These are phyloP conservation scores for Hirsutella rhossiliensis DNA, from an alignment of 2,329 filamentous ascomycete species.

Conservation along the genomic window DNA sequence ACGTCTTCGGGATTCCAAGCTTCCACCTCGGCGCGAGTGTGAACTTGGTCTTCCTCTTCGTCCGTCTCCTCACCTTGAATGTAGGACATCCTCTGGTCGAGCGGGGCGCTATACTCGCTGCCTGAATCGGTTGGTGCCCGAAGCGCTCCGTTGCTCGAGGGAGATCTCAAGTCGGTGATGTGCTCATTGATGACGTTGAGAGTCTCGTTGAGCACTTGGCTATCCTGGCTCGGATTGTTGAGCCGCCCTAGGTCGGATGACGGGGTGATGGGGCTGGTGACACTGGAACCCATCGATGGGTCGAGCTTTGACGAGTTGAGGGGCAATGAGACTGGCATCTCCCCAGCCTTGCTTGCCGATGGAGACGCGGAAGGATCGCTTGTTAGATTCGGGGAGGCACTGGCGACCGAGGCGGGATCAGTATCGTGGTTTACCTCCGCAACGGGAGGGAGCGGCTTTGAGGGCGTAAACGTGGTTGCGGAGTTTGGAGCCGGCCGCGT, in stretches of 20 bases:
- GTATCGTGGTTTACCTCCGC: conserved; percentile 17
- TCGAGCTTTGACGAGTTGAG: conserved; percentile 27
- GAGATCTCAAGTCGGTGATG: conserved; percentile 69
- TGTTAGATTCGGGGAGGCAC: conserved; percentile 13
- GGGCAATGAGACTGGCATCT: conserved; percentile 28
- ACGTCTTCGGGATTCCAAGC: conserved; percentile 72
- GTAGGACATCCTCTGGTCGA: conserved; percentile 71
- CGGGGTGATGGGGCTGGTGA: conserved; percentile 15
- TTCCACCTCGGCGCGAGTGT: conserved; percentile 61
- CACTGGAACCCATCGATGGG: conserved; percentile 13
- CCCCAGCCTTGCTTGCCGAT: conserved; percentile 19
- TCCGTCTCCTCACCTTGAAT: conserved; percentile 93
- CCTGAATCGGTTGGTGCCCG: conserved; percentile 60
- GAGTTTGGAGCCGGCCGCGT: conserved; percentile 44
- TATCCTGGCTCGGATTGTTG: conserved; percentile 34
- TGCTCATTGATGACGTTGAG: conserved; percentile 95
- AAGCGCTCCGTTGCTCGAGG: conserved; percentile 37
- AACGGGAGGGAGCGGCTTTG: conserved; percentile 17
- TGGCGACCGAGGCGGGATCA: conserved; percentile 7
- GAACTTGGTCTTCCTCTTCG: conserved; percentile 71
- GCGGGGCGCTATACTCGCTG: conserved; percentile 77
- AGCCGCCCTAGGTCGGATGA: conserved; percentile 22
- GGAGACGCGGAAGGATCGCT: conserved; percentile 12
- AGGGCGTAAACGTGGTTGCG: conserved; percentile 15
- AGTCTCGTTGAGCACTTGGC: conserved; percentile 83